These are phyloP conservation scores for Botryosphaeria dothidea DNA, from an alignment of 2,329 filamentous ascomycete genomes.

Conservation along the genomic window DNA sequence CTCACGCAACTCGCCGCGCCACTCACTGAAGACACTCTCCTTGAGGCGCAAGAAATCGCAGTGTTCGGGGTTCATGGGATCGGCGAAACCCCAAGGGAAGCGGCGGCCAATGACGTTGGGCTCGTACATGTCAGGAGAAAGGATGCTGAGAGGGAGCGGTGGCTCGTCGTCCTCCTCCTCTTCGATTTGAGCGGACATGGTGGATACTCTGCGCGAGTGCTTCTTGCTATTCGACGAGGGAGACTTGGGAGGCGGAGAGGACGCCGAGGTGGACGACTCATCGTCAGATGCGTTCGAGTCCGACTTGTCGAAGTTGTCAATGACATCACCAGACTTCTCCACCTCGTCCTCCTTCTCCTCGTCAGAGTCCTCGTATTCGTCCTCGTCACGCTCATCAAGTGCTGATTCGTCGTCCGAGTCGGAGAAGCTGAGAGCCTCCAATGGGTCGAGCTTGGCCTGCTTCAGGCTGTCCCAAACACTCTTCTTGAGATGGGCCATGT, in stretches of 20 bases:
- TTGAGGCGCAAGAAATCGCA: slow-evolving; percentile 92
- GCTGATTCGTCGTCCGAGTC: slow-evolving; percentile 61
- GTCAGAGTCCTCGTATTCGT: slow-evolving; percentile 41
- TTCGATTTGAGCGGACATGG: slow-evolving; percentile 36
- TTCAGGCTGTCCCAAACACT: slow-evolving; percentile 88
- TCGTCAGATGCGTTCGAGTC: slow-evolving; percentile 37
- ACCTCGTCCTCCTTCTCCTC: slow-evolving; percentile 27
- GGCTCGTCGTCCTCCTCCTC: slow-evolving; percentile 53
- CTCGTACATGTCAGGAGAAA: slow-evolving; percentile 91
- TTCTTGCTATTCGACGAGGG: slow-evolving; percentile 27
- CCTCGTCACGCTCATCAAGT: slow-evolving; percentile 54
- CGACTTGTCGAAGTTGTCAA: slow-evolving; percentile 41
- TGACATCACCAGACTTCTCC: slow-evolving; percentile 28
- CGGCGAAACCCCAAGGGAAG: slow-evolving; percentile 96
- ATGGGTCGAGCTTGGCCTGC: slow-evolving; percentile 79
- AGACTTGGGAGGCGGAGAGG: slow-evolving; percentile 36
- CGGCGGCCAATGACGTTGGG: slow-evolving; percentile 76
- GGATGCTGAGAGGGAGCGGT: slow-evolving; percentile 84
- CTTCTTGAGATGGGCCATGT: slow-evolving; percentile 91
- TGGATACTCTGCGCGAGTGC: slow-evolving; percentile 43
- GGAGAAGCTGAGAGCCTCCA: slow-evolving; percentile 75
- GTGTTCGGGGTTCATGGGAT: slow-evolving; percentile 86
- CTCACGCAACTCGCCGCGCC: slow-evolving; percentile 87
- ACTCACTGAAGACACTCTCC: slow-evolving; percentile 90
- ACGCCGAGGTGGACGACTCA: slow-evolving; percentile 32